Evolutionary conservation across 2,329 filamentous ascomycete genomes (phyloP).

Genomic region (Epichloe coenophiala): DNA sequence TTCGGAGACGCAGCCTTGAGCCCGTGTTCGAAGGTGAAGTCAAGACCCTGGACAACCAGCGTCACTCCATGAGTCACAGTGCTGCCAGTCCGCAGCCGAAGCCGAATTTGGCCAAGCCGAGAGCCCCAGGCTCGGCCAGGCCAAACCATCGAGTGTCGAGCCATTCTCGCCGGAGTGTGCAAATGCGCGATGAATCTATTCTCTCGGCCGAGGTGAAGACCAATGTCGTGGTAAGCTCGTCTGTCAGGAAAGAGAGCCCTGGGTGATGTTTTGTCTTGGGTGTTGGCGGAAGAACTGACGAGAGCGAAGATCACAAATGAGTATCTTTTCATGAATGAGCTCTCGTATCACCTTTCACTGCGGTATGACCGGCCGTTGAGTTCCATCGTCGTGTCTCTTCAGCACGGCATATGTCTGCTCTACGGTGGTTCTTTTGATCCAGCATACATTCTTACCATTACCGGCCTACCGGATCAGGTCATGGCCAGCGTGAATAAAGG

Average conservation of each 20-base stretch:
- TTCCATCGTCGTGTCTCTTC: constrained; percentile 62
- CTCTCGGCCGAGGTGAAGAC: constrained; percentile 14
- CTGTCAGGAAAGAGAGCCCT: no score
- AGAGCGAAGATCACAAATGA: constrained; percentile 54
- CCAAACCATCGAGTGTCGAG: background rate
- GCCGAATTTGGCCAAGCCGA: constrained; percentile 4
- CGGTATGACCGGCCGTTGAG: constrained; percentile 63
- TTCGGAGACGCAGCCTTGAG: constrained; percentile 2
- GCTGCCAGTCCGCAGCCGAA: background rate
- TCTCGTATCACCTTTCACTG: constrained; percentile 59
- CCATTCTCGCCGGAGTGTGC: background rate
- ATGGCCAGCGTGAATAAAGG: constrained; percentile 67
- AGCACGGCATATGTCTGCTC: constrained; percentile 61
- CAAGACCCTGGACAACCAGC: background rate
- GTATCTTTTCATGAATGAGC: constrained; percentile 57
- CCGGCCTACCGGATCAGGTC: constrained; percentile 53
- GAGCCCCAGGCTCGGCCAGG: background rate
- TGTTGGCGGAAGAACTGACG: background rate
- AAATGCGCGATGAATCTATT: background rate
- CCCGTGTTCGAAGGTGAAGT: constrained; percentile 3
- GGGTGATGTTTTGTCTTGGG: background rate
- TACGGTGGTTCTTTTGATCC: constrained; percentile 65
- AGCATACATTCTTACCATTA: constrained; percentile 66
- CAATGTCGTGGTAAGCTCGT: constrained; percentile 16
- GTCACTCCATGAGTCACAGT: background rate